Percentiles rank a stretch among this genome's conserved stretches.
Conservation (phyloP, 225 moss, liverwort and hornwort species). For the Physcomitrium patens region DNA sequence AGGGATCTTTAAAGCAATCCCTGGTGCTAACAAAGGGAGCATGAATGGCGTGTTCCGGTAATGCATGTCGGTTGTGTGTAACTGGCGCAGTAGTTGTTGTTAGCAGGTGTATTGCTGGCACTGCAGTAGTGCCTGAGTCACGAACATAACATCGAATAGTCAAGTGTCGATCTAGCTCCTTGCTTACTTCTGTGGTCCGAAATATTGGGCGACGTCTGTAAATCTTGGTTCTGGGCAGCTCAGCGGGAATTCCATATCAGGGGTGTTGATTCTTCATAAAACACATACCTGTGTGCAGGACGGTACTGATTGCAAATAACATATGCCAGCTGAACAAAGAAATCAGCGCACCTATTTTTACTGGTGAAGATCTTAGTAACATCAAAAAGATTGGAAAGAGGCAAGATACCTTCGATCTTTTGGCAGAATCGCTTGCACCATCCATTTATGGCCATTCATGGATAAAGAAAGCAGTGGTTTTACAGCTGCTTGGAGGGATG, state of each 20-base stretch:
- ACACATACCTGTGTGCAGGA: conserved; percentile 47
- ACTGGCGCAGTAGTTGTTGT: conserved; percentile 6
- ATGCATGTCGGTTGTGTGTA: conserved; percentile 10
- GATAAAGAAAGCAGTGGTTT: conserved; percentile 87
- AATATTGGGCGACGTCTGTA: background rate
- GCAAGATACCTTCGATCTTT: conserved; percentile 72
- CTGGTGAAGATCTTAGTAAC: conserved; percentile 70
- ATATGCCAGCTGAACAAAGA: conserved; percentile 80
- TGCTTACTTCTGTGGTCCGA: background rate
- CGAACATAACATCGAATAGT: background rate
- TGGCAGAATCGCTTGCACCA: conserved; percentile 83
- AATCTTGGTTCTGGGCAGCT: background rate
- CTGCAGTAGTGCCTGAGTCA: background rate
- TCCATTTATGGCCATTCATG: conserved; percentile 88
- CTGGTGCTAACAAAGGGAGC: conserved; percentile 68
- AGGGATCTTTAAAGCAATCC: conserved; percentile 84
- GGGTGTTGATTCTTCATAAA: background rate
- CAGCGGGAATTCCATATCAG: background rate
- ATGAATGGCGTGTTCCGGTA: conserved; percentile 90
- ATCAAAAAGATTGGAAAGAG: conserved; percentile 71
- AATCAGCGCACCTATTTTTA: conserved; percentile 79
- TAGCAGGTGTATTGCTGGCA: background rate
- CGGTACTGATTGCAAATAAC: conserved; percentile 76
- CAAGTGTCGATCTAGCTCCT: background rate
- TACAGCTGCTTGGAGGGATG: conserved; percentile 82